A percentile compares a stretch with the other conserved stretches of the same genome.
Evolutionary conservation across 1,139 yeast species (phyloP).

Genomic region (Kodamaea plutei): DNA sequence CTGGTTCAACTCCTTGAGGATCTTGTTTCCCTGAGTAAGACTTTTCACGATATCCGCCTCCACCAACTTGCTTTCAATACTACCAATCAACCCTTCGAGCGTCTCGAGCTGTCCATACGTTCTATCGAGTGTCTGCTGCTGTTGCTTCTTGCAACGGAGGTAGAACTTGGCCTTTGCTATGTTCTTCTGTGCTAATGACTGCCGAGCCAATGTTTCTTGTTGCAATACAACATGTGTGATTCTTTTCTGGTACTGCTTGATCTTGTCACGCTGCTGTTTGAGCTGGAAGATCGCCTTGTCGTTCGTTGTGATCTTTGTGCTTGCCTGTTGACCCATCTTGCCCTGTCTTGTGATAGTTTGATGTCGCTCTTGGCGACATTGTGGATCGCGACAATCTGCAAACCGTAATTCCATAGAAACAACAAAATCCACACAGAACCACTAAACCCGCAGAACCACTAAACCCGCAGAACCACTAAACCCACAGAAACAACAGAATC

Average conservation of each 20-base stretch:
- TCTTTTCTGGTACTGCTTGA: constrained; percentile 68
- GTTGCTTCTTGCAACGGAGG: constrained; percentile 76
- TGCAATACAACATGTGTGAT: constrained; percentile 52
- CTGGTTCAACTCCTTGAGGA: constrained; percentile 65
- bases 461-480: too few species aligned
- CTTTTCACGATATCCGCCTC: constrained; percentile 84
- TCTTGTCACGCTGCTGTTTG: constrained; percentile 82
- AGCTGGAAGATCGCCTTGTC: constrained; percentile 83
- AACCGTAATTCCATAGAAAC: too few species aligned
- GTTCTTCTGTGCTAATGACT: constrained; percentile 52
- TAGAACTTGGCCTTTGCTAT: constrained; percentile 61
- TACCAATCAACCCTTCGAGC: constrained; percentile 65
- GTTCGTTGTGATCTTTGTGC: constrained; percentile 68
- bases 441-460: too few species aligned
- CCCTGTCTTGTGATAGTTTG: too few species aligned
- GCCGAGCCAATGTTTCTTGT: constrained; percentile 56
- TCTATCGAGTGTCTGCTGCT: constrained; percentile 60
- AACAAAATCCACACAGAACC: too few species aligned
- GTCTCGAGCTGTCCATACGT: constrained; percentile 77
- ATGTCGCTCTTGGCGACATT: too few species aligned
- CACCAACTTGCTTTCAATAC: constrained; percentile 83
- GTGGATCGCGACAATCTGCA: too few species aligned
- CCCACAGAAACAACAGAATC: too few species aligned
- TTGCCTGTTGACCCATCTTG: constrained; percentile 42
- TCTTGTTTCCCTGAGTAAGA: constrained; percentile 71